Percentiles rank a stretch among this genome's conserved stretches.
phyloP scores from a whole-genome alignment of 371 early-diverging fungal species.

The Dichotomocladium elegans region DNA sequence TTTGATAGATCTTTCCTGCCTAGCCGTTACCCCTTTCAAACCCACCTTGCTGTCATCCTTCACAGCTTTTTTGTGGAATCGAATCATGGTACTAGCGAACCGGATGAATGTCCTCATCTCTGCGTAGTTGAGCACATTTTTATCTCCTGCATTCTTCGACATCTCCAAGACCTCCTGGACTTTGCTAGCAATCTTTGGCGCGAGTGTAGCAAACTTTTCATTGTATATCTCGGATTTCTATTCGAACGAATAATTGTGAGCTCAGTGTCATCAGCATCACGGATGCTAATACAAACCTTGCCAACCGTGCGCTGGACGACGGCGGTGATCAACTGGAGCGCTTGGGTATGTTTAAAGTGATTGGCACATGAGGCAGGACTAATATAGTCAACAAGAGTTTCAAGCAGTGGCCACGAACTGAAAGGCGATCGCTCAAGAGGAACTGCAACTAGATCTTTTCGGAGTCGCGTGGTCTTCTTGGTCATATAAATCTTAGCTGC shows the following conservation, averaged over 20 bases:
- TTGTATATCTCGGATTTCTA: constrained; percentile 39
- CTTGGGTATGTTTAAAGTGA: constrained; percentile 64
- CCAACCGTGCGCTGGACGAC: constrained; percentile 47
- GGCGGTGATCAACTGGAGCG: constrained; percentile 43
- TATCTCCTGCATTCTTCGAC: constrained; percentile 13
- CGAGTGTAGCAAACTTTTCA: constrained; percentile 16
- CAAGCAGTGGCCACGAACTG: constrained; percentile 57
- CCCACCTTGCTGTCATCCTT: constrained; percentile 23
- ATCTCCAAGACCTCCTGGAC: constrained; percentile 18
- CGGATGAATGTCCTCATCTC: constrained; percentile 24
- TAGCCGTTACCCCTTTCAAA: too few species aligned
- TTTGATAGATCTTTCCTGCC: too few species aligned
- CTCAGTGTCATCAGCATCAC: too few species aligned
- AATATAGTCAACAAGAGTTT: constrained; percentile 48
- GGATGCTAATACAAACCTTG: constrained; percentile 34
- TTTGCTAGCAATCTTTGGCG: constrained; percentile 23
- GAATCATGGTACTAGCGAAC: constrained; percentile 20
- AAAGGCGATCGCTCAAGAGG: constrained; percentile 61
- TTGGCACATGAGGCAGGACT: constrained; percentile 56
- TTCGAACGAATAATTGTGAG: too few species aligned
- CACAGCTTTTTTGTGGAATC: constrained; percentile 25
- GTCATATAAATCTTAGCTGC: constrained; percentile 65
- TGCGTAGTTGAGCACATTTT: constrained; percentile 18
- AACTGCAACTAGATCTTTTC: constrained; percentile 60
- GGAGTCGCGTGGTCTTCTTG: constrained; percentile 64